Base-by-base conservation (phyloP, 176 grass and related monocot genomes). In the Otatea glauca region DNA sequence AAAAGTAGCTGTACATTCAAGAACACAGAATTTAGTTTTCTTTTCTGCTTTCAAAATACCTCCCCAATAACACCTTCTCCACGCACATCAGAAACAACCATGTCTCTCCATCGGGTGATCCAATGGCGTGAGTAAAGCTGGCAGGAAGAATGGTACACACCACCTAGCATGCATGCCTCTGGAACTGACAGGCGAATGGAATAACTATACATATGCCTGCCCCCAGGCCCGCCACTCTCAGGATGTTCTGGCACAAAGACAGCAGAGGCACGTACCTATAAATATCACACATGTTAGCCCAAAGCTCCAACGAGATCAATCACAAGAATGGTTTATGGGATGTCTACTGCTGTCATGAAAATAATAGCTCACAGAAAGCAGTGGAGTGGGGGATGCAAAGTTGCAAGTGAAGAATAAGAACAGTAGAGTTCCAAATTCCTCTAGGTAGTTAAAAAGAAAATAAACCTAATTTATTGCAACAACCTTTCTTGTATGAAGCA, bases 1-100 rank as follows among this genome's bases (percentile, higher is more conserved):
- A 70, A 34, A 81, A 17, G 65, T 29, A 75, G n/a, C 4, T 73
- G 16, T 39, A 59, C 38, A 64, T 70, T 66, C 0, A 68, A 32
- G 4, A 60, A 59, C 4, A 64, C 47, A 9, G 5, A 25, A 34
- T 65, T 25, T 55, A 60, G 24, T 20, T 70, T 42, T 68, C 9
- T n/a, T 59, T 67, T 25, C 15, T n/a, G 2, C 13, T 75, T 83
- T 45, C 21, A 84, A 59, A 49, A 49, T 87, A 96, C 96, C 90
- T 96, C 6, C 84, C 96, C 96, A 75, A 96, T 96, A 24, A 96
- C 96, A 86, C 91, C 93, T 88, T 90, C 91, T 8, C 93, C 96
- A 12, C 12, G 32, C 60, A 94, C 34, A 81, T 99, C 87, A 71
- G 74, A 67, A 39, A 94, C 53, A 61, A 92, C 39, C 32, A 3